These are phyloP conservation scores for Leccinum arenicola DNA, from an alignment of 768 basidiomycete species.

Conservation along the genomic window DNA sequence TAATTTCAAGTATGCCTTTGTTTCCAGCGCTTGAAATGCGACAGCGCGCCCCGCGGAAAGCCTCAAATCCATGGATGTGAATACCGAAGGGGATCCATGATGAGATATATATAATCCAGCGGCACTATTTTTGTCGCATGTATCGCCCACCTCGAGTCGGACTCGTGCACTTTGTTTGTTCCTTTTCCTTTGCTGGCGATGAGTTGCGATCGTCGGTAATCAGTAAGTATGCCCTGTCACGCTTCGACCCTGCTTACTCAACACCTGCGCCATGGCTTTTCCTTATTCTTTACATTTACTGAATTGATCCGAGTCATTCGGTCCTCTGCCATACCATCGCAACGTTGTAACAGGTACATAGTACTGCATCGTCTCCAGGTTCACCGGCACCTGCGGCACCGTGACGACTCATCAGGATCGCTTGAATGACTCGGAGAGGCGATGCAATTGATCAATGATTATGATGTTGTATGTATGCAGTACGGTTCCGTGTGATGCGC, in stretches of 20 bases:
- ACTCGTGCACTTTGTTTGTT: neutral
- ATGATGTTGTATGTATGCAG: neutral
- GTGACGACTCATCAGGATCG: neutral
- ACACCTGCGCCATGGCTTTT: neutral
- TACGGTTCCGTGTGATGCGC: neutral
- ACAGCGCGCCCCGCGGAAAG: too few relatives aligned
- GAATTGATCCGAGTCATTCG: neutral
- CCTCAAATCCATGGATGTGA: neutral
- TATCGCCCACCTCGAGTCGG: neutral
- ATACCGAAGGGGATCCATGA: neutral
- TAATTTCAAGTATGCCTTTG: neutral
- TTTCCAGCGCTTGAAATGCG: neutral
- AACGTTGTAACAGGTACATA: neutral
- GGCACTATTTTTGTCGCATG: neutral
- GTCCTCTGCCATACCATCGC: neutral
- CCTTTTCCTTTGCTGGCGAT: neutral
- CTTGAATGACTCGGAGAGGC: neutral
- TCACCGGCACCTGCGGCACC: neutral
- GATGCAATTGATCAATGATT: neutral
- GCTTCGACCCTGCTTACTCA: neutral
- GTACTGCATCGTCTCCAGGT: neutral
- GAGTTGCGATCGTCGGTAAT: neutral
- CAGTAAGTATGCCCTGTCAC: neutral
- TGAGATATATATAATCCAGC: neutral
- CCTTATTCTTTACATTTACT: neutral